A percentile compares a stretch with the other conserved stretches of the same genome.
Evolutionary conservation across 208 protist genomes (phyloP).

Genomic region (Trypanosoma congolense): DNA sequence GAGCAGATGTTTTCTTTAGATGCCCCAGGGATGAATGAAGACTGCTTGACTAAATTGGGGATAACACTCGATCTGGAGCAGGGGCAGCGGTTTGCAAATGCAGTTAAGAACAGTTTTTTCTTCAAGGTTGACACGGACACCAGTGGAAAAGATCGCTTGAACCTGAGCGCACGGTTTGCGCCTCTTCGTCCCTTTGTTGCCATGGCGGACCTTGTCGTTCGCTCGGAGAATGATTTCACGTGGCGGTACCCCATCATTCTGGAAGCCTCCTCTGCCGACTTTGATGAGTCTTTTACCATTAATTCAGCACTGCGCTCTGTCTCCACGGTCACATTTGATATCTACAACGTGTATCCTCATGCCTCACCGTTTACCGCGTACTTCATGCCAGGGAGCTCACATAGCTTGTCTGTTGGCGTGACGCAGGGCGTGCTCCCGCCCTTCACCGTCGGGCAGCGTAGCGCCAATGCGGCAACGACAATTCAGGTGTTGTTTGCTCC

Average conservation of each 20-base stretch:
- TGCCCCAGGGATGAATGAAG: conserved; percentile 36
- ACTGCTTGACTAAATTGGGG: conserved; percentile 21
- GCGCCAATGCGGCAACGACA: conserved; percentile 32
- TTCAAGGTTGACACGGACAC: conserved; percentile 27
- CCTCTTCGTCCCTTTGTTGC: conserved; percentile 78
- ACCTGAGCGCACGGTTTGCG: conserved; percentile 51
- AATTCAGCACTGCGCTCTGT: conserved; percentile 46
- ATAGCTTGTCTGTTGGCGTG: conserved; percentile 72
- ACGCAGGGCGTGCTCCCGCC: conserved; percentile 72
- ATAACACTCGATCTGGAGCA: conserved; percentile 42
- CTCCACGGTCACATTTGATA: conserved; percentile 63
- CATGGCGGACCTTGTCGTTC: conserved; percentile 61
- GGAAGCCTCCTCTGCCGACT: conserved; percentile 63
- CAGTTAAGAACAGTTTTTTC: conserved; percentile 31
- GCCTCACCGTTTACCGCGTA: conserved; percentile 79
- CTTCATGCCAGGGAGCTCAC: conserved; percentile 81
- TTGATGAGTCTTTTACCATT: conserved; percentile 84
- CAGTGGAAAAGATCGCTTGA: conserved; percentile 30
- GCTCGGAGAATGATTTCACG: conserved; percentile 41
- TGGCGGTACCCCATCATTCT: conserved; percentile 83
- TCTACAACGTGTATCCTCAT: conserved; percentile 86
- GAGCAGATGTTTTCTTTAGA: conserved; percentile 46
- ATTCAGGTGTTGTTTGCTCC: conserved; percentile 56
- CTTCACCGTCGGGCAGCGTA: conserved; percentile 52
- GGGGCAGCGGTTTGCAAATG: conserved; percentile 37